phyloP scores from a whole-genome alignment of 345 rosid genomes.

The Jatropha curcas region DNA sequence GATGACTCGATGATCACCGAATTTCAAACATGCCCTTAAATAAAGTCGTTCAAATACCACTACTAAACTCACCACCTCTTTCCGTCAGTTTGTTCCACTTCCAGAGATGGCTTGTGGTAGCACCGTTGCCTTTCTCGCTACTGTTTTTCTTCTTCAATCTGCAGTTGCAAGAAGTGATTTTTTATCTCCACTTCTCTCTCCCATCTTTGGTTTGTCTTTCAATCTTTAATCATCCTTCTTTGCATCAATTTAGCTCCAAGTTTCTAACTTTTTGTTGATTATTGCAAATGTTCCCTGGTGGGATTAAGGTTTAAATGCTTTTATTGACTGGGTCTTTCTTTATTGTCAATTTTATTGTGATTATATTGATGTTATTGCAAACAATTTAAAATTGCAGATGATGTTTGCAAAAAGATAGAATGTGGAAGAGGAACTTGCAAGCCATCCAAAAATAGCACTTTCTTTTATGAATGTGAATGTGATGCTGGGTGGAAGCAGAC shows the following conservation, averaged over 20 bases:
- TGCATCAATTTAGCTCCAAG: not conserved
- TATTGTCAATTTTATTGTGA: not conserved
- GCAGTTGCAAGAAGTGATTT: constrained; percentile 17
- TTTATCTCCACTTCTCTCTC: constrained; percentile 29
- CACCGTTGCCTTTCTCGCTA: constrained; percentile 2
- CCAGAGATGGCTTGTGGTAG: constrained; percentile 24
- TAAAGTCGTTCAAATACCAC: not conserved
- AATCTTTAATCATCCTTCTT: not conserved
- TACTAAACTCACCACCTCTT: not conserved
- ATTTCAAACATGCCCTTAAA: not conserved
- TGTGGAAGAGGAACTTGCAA: constrained; percentile 77
- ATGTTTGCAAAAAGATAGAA: constrained; percentile 50
- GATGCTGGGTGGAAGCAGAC: constrained; percentile 72
- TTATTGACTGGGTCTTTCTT: constrained; percentile 13
- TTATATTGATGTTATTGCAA: too few relatives aligned
- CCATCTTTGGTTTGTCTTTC: constrained; percentile 26
- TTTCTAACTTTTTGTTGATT: not conserved
- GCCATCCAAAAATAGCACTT: constrained; percentile 36
- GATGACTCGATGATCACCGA: not conserved
- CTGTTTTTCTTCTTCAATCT: constrained; percentile 23
- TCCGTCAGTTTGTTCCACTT: not conserved
- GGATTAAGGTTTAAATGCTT: not conserved
- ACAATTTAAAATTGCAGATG: constrained; percentile 38
- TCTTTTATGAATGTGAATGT: constrained; percentile 59
- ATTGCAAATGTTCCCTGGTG: not conserved